phyloP scores from a whole-genome alignment of 2,329 filamentous ascomycete genomes.

The Onygenales sp. region DNA sequence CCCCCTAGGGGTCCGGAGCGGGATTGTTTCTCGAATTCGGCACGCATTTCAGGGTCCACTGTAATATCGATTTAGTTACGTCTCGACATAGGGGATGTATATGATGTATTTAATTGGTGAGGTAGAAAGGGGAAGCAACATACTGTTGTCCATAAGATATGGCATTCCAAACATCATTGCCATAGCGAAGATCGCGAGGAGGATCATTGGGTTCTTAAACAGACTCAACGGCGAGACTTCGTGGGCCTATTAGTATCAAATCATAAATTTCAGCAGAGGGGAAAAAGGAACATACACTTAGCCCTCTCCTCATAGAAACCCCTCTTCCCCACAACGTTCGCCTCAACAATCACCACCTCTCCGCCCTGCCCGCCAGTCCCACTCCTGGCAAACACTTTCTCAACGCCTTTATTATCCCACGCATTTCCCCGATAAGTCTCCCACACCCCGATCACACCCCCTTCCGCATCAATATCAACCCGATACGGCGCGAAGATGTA shows the following conservation, averaged over 20 bases:
- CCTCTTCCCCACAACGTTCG: constrained; percentile 55
- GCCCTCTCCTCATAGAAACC: constrained; percentile 67
- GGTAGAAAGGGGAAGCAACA: constrained; percentile 27
- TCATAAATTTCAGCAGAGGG: not conserved
- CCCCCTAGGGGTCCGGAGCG: constrained; percentile 53
- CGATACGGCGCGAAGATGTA: constrained; percentile 70
- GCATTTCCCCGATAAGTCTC: constrained; percentile 84
- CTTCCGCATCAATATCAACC: constrained; percentile 51
- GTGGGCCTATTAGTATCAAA: not conserved
- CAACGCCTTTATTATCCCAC: constrained; percentile 69
- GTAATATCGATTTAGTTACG: constrained; percentile 7
- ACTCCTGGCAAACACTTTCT: constrained; percentile 27
- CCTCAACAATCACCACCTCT: constrained; percentile 46
- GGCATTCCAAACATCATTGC: constrained; percentile 85
- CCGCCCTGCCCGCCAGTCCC: constrained; percentile 18
- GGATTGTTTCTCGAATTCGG: constrained; percentile 78
- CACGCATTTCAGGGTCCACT: constrained; percentile 96
- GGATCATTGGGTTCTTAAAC: constrained; percentile 92
- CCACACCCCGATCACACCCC: constrained; percentile 55
- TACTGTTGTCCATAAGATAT: constrained; percentile 92
- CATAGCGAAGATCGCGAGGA: constrained; percentile 78
- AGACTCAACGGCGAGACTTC: constrained; percentile 70
- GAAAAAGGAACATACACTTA: constrained; percentile 53
- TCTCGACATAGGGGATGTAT: constrained; percentile 8
- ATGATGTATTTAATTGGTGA: not conserved